Percentiles rank a stretch among this genome's conserved stretches.
phyloP scores from a whole-genome alignment of 2,329 filamentous ascomycete genomes.

The Raffaelea deltoideospora region DNA sequence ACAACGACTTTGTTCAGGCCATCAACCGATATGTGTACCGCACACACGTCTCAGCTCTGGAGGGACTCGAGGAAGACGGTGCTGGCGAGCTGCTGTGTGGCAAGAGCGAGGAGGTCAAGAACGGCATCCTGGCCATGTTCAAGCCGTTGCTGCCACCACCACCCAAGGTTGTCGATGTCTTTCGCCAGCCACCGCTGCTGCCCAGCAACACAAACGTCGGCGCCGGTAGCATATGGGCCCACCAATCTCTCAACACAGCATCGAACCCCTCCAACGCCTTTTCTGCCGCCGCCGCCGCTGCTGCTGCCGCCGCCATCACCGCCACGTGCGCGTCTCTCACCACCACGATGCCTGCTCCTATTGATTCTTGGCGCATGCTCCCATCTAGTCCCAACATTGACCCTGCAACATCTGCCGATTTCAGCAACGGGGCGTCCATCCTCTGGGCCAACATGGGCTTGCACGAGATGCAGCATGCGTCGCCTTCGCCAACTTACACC shows the following conservation, averaged over 20 bases:
- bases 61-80: slow-evolving; percentile 93
- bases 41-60: slow-evolving; percentile 73
- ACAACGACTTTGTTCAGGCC: slow-evolving; percentile 90
- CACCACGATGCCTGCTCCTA: slow-evolving; percentile 40
- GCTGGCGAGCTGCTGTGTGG: slow-evolving; percentile 84
- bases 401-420: slow-evolving; percentile 55
- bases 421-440: slow-evolving; percentile 33
- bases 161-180: slow-evolving; percentile 75
- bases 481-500: slow-evolving; percentile 67
- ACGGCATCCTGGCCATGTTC: slow-evolving; percentile 68
- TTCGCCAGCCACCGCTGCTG: slow-evolving; percentile 72
- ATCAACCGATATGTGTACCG: slow-evolving; percentile 96
- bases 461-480: slow-evolving; percentile 59
- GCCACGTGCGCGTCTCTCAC: slow-evolving; percentile 5
- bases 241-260: slow-evolving; percentile 28
- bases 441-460: slow-evolving; percentile 71
- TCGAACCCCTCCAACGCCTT: slow-evolving; percentile 23
- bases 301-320: slow-evolving; percentile 7
- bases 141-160: slow-evolving; percentile 75
- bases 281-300: slow-evolving; percentile 5
- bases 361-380: slow-evolving; percentile 82
- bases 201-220: slow-evolving; percentile 59
- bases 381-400: slow-evolving; percentile 67
- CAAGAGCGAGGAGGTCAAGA: slow-evolving; percentile 87
- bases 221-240: slow-evolving; percentile 68